phyloP scores from a whole-genome alignment of 2,329 filamentous ascomycete genomes.

The Plenodomus lindquistii region DNA sequence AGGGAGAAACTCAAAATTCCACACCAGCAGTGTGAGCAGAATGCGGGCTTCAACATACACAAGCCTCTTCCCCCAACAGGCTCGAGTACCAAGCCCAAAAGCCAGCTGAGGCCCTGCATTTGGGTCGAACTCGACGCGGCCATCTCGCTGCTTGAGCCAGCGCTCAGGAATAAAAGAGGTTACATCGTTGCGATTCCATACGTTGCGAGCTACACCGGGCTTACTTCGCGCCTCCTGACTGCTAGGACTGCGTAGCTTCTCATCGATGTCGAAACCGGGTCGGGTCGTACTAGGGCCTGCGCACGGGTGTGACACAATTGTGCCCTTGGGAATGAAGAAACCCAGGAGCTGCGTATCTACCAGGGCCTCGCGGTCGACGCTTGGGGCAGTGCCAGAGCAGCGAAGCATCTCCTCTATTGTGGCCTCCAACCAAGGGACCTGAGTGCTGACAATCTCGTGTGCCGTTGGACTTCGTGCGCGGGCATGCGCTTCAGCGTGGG shows the following conservation, averaged over 20 bases:
- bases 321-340: conserved; percentile 46
- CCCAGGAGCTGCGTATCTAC: conserved; percentile 50
- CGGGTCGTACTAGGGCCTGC: conserved; percentile 15
- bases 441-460: conserved; percentile 34
- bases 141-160: too few relatives aligned
- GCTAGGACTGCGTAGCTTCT: conserved; percentile 36
- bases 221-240: too few relatives aligned
- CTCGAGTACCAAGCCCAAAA: too few relatives aligned
- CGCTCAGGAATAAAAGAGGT: too few relatives aligned
- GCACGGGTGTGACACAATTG: conserved; percentile 36
- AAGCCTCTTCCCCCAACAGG: too few relatives aligned
- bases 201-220: too few relatives aligned
- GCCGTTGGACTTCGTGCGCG: conserved; percentile 28
- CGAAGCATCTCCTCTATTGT: conserved; percentile 49
- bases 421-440: conserved; percentile 50
- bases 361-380: conserved; percentile 34
- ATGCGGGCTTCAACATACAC: too few relatives aligned
- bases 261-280: conserved; percentile 25
- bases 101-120: too few relatives aligned
- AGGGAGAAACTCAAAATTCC: too few relatives aligned
- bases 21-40: too few relatives aligned
- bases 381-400: conserved; percentile 26
- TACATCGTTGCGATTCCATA: too few relatives aligned
- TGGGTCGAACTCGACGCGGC: too few relatives aligned
- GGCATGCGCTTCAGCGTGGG: conserved; percentile 24